Evolutionary conservation across 2,329 filamentous ascomycete genomes (phyloP).

Genomic region (Stemphylium vesicarium): DNA sequence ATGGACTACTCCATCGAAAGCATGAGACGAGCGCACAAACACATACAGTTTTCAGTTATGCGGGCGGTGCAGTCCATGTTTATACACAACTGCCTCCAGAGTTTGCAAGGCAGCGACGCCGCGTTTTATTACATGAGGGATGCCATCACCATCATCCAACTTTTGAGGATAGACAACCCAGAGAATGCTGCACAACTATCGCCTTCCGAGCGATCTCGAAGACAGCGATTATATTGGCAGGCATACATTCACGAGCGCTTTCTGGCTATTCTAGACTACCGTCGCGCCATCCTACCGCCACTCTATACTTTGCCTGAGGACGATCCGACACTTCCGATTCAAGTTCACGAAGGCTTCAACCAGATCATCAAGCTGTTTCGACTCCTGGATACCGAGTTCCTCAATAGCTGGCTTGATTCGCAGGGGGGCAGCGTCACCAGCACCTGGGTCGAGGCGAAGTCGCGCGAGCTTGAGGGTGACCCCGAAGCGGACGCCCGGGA

Average conservation of each 20-base stretch:
- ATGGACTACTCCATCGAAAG: slow-evolving; percentile 47
- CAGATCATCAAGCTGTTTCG: slow-evolving; percentile 55
- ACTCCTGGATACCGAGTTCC: slow-evolving; percentile 54
- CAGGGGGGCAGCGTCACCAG: slow-evolving; percentile 45
- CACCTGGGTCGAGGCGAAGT: slow-evolving; percentile 56
- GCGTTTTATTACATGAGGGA: slow-evolving; percentile 61
- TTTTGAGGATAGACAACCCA: slow-evolving; percentile 51
- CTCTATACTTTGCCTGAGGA: slow-evolving; percentile 49
- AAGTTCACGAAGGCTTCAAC: slow-evolving; percentile 53
- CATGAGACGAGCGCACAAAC: slow-evolving; percentile 47
- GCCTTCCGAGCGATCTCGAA: slow-evolving; percentile 48
- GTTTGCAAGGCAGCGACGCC: slow-evolving; percentile 55
- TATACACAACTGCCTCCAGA: slow-evolving; percentile 61
- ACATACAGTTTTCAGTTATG: slow-evolving; percentile 53
- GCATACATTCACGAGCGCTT: slow-evolving; percentile 65
- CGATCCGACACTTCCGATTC: slow-evolving; percentile 48
- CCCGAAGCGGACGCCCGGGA: slow-evolving; percentile 48
- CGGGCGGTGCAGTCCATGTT: slow-evolving; percentile 60
- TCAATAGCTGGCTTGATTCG: slow-evolving; percentile 54
- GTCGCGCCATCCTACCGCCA: slow-evolving; percentile 51
- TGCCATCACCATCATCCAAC: slow-evolving; percentile 51
- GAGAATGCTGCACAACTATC: slow-evolving; percentile 41
- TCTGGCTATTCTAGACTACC: slow-evolving; percentile 59
- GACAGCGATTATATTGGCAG: slow-evolving; percentile 63
- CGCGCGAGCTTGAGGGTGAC: slow-evolving; percentile 51